Conservation (phyloP, 371 early-diverging fungal genomes). For the Mucor plumbeus region DNA sequence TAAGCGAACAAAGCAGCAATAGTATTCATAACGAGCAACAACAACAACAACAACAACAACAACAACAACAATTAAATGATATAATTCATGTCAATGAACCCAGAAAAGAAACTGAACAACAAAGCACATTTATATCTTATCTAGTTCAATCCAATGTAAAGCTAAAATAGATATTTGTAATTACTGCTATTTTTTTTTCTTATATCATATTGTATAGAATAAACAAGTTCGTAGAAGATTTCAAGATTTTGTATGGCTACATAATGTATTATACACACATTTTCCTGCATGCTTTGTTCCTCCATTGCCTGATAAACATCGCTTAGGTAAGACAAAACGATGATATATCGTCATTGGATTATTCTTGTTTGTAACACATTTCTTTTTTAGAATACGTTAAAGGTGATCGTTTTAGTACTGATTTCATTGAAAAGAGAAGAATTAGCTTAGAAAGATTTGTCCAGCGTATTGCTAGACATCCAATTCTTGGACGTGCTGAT, state of each 20-base stretch:
- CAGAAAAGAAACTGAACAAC: constrained; percentile 88
- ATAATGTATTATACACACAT: constrained; percentile 71
- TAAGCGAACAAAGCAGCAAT: background rate
- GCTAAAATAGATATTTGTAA: background rate
- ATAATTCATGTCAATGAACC: constrained; percentile 58
- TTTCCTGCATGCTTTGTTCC: constrained; percentile 87
- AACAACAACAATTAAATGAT: constrained; percentile 20
- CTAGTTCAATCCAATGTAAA: constrained; percentile 75
- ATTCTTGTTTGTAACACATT: constrained; percentile 7
- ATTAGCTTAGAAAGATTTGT: constrained; percentile 79
- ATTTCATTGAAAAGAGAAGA: constrained; percentile 89
- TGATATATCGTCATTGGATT: background rate
- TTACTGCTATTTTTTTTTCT: background rate
- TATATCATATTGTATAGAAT: constrained; percentile 11
- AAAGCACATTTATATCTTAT: constrained; percentile 85
- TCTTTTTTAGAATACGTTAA: constrained; percentile 82
- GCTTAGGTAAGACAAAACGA: constrained; percentile 65
- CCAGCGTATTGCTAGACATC: constrained; percentile 85
- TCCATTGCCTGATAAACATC: constrained; percentile 92
- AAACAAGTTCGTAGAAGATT: constrained; percentile 80
- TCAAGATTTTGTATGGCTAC: constrained; percentile 94
- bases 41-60: background rate
- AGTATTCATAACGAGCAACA: background rate
- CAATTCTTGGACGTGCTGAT: constrained; percentile 74
- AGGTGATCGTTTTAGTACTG: constrained; percentile 91